Evolutionary conservation across 75 land plant genomes (phyloP).

Genomic region (Cupressus sempervirens): DNA sequence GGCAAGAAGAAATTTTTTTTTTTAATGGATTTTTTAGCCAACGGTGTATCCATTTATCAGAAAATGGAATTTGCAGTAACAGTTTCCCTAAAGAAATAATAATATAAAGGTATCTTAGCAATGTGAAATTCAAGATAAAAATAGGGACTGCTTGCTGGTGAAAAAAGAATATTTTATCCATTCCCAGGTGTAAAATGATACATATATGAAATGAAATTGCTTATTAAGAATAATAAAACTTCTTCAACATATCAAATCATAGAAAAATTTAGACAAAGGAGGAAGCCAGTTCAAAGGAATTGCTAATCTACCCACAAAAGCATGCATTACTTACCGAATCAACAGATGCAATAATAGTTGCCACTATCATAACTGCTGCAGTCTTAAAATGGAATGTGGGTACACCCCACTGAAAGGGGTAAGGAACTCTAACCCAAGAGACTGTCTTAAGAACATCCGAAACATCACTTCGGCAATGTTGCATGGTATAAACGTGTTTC

Average conservation of each 20-base stretch:
- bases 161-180: neutral
- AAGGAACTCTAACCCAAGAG: conserved; percentile 89
- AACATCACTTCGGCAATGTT: conserved; percentile 80
- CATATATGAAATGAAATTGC: neutral
- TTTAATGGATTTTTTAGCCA: neutral
- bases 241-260: conserved; percentile 5
- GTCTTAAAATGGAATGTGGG: conserved; percentile 79
- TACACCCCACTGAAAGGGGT: conserved; percentile 95
- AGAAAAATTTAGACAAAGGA: neutral
- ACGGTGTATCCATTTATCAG: neutral
- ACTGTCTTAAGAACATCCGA: conserved; percentile 70
- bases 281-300: neutral
- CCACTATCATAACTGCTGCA: conserved; percentile 67
- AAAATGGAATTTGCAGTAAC: neutral
- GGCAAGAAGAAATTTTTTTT: neutral
- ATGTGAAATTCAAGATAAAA: neutral
- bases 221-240: neutral
- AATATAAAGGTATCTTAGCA: neutral
- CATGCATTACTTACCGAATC: conserved; percentile 75
- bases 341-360: conserved; percentile 82
- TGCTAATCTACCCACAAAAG: neutral
- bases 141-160: neutral
- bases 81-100: neutral
- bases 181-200: neutral
- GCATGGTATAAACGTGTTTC: conserved; percentile 68